Base-by-base conservation (phyloP, 2,329 filamentous ascomycete species). In the Alternaria burnsii region DNA sequence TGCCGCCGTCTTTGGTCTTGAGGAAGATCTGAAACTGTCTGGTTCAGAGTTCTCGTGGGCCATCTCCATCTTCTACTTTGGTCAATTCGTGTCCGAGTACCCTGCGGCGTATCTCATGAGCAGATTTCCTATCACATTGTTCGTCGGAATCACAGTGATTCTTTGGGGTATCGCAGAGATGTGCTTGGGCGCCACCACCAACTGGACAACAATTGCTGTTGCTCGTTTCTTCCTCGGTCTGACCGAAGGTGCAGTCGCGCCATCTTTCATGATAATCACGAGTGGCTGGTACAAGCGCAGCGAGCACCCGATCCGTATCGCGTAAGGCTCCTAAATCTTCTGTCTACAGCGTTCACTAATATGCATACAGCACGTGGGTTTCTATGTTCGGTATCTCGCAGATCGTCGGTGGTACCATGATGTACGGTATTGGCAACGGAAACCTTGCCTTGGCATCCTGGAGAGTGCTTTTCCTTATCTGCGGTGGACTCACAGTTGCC, bases 101-200 rank as follows among this genome's bases (percentile, higher is more conserved):
- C 83, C 83, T 1, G 83, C 82, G 58, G 83, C 83, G 50, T 85
- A 84, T 63, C 71, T 85, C 11, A 85, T 86, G 83, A 81, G 78
- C 34, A 75, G 79, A 5, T 74, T 86, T 4, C 82, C 78, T 9
- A 67, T 86, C n/a, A 81, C 82, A 36, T 83, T 82, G 57, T 84
- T 84, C 58, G 83, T 86, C 5, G 83, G 83, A 14, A 71, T 70
- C 1, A 84, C 81, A 0, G 76, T 85, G 16, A n/a, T 62, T 9
- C 22, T 64, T 12, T 82, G 80, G 81, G 81, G 82, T 38, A 38
- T 38, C 34, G 34, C 34, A n/a, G 34, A 38, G 34, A 38, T 38
- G 34, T 38, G 34, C 16, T 7, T 38, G 34, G 34, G 34, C 7
- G 34, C 34, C 34, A 38, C 34, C 34, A 38, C 16, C 9, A 38